A percentile compares a stretch with the other conserved stretches of the same genome.
Evolutionary conservation across 73 alveolate genomes (phyloP).

Genomic region (Tetrahymena thermophila): DNA sequence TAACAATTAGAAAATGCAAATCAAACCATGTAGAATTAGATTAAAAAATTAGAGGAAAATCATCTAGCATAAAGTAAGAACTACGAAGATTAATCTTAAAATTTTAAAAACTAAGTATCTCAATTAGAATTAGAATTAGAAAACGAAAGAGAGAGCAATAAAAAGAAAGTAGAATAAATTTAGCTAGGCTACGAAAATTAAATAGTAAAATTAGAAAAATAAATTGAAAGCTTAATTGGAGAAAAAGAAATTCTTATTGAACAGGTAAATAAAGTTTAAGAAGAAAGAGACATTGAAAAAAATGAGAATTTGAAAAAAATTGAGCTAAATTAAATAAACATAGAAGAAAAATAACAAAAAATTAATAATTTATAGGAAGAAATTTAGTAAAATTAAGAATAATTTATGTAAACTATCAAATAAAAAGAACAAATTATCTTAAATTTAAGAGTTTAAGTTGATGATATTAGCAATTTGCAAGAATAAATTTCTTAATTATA

Average conservation of each 20-base stretch:
- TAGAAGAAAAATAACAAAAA: not conserved
- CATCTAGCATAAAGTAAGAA: not conserved
- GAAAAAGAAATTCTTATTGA: not conserved
- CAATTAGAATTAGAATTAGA: not conserved
- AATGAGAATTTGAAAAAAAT: not conserved
- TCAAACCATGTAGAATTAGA: not conserved
- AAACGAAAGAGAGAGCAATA: not conserved
- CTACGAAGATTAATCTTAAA: not conserved
- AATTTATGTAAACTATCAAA: not conserved
- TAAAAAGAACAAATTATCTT: not conserved
- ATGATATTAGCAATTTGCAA: not conserved
- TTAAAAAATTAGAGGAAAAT: not conserved
- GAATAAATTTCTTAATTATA: not conserved
- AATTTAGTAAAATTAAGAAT: not conserved
- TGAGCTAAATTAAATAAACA: not conserved
- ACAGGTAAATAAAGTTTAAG: not conserved
- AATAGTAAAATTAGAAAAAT: not conserved
- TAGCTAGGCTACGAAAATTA: not conserved
- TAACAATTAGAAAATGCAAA: not conserved
- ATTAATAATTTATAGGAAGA: not conserved
- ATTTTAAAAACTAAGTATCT: not conserved
- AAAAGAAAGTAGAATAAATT: not conserved
- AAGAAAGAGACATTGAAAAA: not conserved
- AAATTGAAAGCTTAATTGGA: not conserved
- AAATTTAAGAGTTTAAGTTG: not conserved